phyloP scores from a whole-genome alignment of 306 rosid species.

The Trifolium subterraneum region DNA sequence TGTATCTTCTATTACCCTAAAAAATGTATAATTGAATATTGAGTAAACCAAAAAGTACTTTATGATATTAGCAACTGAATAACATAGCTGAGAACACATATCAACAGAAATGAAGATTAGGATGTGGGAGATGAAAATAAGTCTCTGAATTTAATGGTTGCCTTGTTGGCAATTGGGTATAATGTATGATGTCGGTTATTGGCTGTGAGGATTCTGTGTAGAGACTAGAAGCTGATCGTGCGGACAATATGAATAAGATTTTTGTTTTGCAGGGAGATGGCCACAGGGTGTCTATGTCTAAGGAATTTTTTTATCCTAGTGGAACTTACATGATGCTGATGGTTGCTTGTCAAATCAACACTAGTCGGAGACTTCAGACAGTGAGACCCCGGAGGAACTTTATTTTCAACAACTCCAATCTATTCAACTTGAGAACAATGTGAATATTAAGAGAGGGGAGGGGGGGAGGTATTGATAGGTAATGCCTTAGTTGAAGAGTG shows the following conservation, averaged over 20 bases:
- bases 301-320: not conserved
- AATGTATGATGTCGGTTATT: not conserved
- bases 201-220: not conserved
- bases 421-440: not conserved
- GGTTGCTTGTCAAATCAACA: not conserved
- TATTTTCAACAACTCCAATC: not conserved
- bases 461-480: not conserved
- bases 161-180: no score
- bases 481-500: not conserved
- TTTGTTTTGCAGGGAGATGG: conserved; percentile 3
- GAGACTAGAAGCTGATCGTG: not conserved
- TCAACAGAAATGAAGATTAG: not conserved
- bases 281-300: not conserved
- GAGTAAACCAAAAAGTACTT: conserved; percentile 26
- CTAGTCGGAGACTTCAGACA: not conserved
- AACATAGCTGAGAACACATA: conserved; percentile 4
- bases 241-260: not conserved
- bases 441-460: not conserved
- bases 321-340: not conserved
- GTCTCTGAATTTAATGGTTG: not conserved
- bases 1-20: conserved; percentile 86
- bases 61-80: conserved; percentile 7
- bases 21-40: conserved; percentile 36
- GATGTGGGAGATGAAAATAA: not conserved
- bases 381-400: not conserved